Evolutionary conservation across 768 basidiomycete genomes (phyloP), one percentile per base, ranked within the genome.

Genomic region (Calocybe gangraenosa): DNA sequence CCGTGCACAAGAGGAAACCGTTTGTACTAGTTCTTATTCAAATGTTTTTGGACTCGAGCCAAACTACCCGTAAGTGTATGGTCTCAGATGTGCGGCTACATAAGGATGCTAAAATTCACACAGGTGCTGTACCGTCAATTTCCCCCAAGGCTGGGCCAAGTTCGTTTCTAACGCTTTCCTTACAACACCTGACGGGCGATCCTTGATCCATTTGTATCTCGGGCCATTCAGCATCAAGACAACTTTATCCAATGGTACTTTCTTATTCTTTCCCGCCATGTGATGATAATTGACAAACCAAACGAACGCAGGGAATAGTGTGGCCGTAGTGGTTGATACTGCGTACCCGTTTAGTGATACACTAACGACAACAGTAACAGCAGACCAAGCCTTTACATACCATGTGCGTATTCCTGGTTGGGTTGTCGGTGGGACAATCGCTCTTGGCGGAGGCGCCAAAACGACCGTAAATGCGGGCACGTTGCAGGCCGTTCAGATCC

Each of bases 101-200:
- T n/a, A n/a, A n/a, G n/a, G n/a, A n/a, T n/a, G n/a, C n/a, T n/a
- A n/a, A n/a, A n/a, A n/a, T n/a, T n/a, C n/a, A n/a, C n/a, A 36
- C 33, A 71, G 70, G 1, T 76, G 74, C 48, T 76, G 75, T 59
- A 76, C 74, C 1, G 76, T 77, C 40, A 75, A 77, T 47, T 69
- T 71, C 46, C 76, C 75, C 18, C 76, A 78, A 54, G 74, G 73
- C 21, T 76, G 71, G 70, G 75, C 76, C 1, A 78, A 77, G 49
- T 77, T 78, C 55, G 66, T 77, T 43, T 65, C 70, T 17, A 76
- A 75, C 54, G 66, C 75, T 4, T 78, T 79, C 54, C 57, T 78
- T 11, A 69, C 65, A 0, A 73, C 70, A n/a, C 64, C 71, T 13
- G 70, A 76, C 56, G 54, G 65, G 44, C 47, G 58, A n/a, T 71